Percentiles rank a stretch among this genome's conserved stretches.
phyloP scores from a whole-genome alignment of 139 green algal species.

The Haematococcus sp. region DNA sequence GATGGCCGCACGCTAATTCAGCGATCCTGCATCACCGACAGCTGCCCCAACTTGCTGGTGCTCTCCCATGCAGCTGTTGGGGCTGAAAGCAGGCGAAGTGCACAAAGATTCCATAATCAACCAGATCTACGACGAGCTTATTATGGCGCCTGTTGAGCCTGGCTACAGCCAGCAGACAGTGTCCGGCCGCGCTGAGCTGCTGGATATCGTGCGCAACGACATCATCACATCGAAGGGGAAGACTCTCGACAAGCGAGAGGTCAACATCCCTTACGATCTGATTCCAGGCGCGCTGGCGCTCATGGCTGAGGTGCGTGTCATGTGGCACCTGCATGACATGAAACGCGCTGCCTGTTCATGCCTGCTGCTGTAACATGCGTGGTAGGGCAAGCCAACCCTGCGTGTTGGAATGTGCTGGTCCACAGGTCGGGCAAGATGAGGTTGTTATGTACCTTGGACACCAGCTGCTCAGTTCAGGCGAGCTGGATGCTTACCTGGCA shows the following conservation, averaged over 20 bases:
- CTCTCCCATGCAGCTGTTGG: conserved; percentile 44
- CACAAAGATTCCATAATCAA: conserved; percentile 43
- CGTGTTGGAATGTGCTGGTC: not conserved
- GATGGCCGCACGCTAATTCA: not conserved
- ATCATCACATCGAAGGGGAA: conserved; percentile 35
- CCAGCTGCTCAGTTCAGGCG: conserved; percentile 3
- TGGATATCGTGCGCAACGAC: conserved; percentile 39
- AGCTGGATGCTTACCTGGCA: conserved; percentile 11
- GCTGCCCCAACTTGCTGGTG: not conserved
- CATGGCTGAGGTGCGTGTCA: conserved; percentile 51
- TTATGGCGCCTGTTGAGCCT: conserved; percentile 16
- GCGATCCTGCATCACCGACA: not conserved
- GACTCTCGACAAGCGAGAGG: conserved; percentile 4
- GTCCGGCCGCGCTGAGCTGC: conserved; percentile 40
- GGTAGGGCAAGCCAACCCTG: not conserved
- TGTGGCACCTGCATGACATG: not conserved
- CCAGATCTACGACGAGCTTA: conserved; percentile 40
- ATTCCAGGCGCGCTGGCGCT: conserved; percentile 57
- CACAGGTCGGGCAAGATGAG: conserved; percentile 15
- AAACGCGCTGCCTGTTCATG: not conserved
- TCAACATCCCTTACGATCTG: conserved; percentile 46
- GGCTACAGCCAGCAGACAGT: conserved; percentile 46
- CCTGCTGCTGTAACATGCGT: not conserved
- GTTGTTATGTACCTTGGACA: conserved; percentile 16
- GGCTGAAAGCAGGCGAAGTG: conserved; percentile 29